Conservation (phyloP, 1,284 basidiomycete species). For the Irpex sp. region DNA sequence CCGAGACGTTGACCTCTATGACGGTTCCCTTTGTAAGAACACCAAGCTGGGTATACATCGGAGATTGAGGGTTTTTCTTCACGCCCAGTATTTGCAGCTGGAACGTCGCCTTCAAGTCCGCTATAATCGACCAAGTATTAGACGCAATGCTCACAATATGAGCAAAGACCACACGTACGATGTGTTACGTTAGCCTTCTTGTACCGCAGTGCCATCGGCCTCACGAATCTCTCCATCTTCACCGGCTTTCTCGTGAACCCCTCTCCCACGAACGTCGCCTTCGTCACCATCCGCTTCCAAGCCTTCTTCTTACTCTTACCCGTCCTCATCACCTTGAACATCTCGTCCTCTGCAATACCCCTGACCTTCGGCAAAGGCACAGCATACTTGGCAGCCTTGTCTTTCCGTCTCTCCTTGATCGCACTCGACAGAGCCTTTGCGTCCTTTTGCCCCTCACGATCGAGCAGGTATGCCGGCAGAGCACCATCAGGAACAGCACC, state of each 20-base stretch:
- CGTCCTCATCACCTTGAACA: constrained; percentile 99
- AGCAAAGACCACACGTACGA: constrained; percentile 55
- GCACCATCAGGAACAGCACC: constrained; percentile 83
- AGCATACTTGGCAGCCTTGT: constrained; percentile 97
- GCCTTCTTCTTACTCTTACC: constrained; percentile 96
- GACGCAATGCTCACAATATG: not conserved
- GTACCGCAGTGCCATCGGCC: constrained; percentile 95
- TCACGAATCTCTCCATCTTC: constrained; percentile 97
- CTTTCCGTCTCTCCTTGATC: constrained; percentile 98
- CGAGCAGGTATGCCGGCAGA: constrained; percentile 91
- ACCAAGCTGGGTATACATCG: constrained; percentile 93
- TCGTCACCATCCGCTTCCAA: constrained; percentile 99
- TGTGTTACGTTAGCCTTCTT: constrained; percentile 99
- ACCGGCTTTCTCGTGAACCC: constrained; percentile 98
- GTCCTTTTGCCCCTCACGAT: constrained; percentile 95
- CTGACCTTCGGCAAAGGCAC: constrained; percentile 96
- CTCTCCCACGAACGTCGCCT: constrained; percentile 98
- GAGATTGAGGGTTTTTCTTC: constrained; percentile 99
- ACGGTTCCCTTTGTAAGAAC: constrained; percentile 99
- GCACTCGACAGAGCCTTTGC: constrained; percentile 97
- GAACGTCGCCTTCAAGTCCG: constrained; percentile 97
- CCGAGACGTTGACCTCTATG: constrained; percentile 97
- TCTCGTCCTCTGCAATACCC: constrained; percentile 98
- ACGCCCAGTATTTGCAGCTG: constrained; percentile 97
- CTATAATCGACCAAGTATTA: constrained; percentile 33